These are phyloP conservation scores for Acacia acuminata DNA, from an alignment of 306 rosid species.

Conservation along the genomic window DNA sequence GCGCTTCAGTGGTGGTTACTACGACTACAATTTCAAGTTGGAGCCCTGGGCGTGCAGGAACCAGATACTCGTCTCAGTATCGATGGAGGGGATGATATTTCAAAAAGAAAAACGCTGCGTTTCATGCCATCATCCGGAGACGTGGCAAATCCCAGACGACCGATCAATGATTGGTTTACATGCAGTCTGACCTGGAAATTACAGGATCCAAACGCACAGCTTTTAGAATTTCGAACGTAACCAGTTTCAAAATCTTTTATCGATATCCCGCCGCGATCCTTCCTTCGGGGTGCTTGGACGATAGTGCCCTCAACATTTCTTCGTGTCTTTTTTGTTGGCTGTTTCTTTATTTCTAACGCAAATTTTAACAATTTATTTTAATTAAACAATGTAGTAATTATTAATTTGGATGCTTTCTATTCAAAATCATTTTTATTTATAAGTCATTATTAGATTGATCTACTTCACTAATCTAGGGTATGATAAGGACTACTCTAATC, in stretches of 20 bases:
- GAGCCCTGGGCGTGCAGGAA: neutral
- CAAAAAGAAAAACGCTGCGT: neutral
- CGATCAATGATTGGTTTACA: neutral
- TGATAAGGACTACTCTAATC: no score
- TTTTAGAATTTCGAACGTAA: neutral
- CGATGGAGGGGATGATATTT: neutral
- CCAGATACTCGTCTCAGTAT: neutral
- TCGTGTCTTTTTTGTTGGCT: no score
- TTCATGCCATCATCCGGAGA: neutral
- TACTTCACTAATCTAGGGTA: no score
- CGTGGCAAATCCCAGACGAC: neutral
- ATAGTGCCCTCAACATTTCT: neutral
- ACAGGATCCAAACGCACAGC: neutral
- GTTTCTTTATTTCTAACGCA: neutral
- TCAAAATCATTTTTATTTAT: no score
- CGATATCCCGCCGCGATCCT: slow-evolving; percentile 84
- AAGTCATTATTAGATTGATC: no score
- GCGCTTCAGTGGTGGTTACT: neutral
- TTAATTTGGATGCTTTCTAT: no score
- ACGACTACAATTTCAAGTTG: neutral
- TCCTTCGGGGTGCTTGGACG: neutral
- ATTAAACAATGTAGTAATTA: no score
- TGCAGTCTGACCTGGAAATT: neutral
- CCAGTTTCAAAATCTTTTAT: slow-evolving; percentile 47
- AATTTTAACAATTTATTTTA: no score